phyloP scores from a whole-genome alignment of 2,329 filamentous ascomycete genomes.

The Xylariomycetidae sp. region DNA sequence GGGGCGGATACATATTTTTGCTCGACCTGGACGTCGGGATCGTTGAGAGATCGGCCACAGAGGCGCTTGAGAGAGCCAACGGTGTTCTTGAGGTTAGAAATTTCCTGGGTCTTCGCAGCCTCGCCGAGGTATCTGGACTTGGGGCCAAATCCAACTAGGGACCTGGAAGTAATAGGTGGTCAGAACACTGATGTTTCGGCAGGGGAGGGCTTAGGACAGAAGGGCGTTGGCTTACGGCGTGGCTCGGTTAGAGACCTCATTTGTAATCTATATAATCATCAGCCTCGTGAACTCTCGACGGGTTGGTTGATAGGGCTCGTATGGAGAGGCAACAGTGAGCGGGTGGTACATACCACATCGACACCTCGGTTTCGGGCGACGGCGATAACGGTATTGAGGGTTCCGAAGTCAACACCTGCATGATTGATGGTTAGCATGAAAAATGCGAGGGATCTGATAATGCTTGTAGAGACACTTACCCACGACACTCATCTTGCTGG shows the following conservation, averaged over 20 bases:
- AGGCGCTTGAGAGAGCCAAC: constrained; percentile 90
- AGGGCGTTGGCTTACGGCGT: constrained; percentile 72
- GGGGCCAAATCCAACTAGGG: constrained; percentile 90
- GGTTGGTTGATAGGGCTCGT: constrained; percentile 13
- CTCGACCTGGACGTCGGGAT: constrained; percentile 91
- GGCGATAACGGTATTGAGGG: constrained; percentile 93
- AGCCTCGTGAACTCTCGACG: constrained; percentile 9
- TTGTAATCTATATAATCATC: constrained; percentile 68
- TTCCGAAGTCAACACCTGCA: constrained; percentile 86
- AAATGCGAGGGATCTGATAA: not conserved
- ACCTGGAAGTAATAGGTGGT: constrained; percentile 46
- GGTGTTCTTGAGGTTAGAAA: constrained; percentile 99
- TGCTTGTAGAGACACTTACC: constrained; percentile 32
- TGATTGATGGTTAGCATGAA: not conserved
- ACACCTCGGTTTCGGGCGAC: constrained; percentile 98
- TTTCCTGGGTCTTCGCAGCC: constrained; percentile 95
- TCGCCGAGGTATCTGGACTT: constrained; percentile 94
- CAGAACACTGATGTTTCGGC: not conserved
- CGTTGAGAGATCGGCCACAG: constrained; percentile 77
- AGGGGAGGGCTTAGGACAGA: constrained; percentile 7
- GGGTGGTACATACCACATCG: constrained; percentile 76
- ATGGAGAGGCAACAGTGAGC: constrained; percentile 5
- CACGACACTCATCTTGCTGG: constrained; percentile 50
- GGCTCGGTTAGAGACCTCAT: constrained; percentile 97
- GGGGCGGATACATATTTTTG: constrained; percentile 83